Percentiles rank a stretch among this genome's conserved stretches.
Evolutionary conservation across 1,139 yeast species (phyloP).

Genomic region (Kurtzmaniella quercitrusa): DNA sequence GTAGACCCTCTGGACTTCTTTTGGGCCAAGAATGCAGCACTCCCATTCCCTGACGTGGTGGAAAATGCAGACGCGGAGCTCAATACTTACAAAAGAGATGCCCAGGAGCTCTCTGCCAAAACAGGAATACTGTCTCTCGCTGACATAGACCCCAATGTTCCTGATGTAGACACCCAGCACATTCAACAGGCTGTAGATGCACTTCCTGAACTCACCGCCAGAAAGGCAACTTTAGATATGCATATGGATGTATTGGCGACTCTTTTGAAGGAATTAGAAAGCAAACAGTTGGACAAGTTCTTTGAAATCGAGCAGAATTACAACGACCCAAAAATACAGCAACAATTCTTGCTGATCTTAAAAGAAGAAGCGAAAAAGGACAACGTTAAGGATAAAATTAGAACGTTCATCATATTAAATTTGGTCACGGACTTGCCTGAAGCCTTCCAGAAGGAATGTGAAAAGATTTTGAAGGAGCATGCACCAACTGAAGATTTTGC

Average conservation of each 20-base stretch:
- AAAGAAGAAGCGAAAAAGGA: conserved; percentile 46
- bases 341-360: conserved; percentile 56
- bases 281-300: conserved; percentile 80
- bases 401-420: conserved; percentile 79
- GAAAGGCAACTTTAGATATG: conserved; percentile 86
- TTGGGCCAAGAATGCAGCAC: conserved; percentile 78
- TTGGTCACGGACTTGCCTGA: conserved; percentile 55
- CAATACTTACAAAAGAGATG: conserved; percentile 77
- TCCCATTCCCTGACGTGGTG: conserved; percentile 97
- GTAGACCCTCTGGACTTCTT: conserved; percentile 90
- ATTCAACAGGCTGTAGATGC: conserved; percentile 89
- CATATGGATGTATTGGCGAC: conserved; percentile 95
- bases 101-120: conserved; percentile 74
- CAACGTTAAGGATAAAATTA: conserved; percentile 71
- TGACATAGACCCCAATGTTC: conserved; percentile 65
- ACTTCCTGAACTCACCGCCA: conserved; percentile 84
- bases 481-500: conserved; percentile 54
- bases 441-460: conserved; percentile 63
- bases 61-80: conserved; percentile 88
- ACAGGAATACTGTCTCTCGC: conserved; percentile 70
- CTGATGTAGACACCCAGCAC: conserved; percentile 62
- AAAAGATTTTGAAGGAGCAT: conserved; percentile 50
- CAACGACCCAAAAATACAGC: conserved; percentile 56
- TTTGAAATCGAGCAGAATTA: conserved; percentile 88
- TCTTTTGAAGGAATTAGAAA: conserved; percentile 75